Conservation (phyloP, 441 rosid species). For the Erodium moschatum region DNA sequence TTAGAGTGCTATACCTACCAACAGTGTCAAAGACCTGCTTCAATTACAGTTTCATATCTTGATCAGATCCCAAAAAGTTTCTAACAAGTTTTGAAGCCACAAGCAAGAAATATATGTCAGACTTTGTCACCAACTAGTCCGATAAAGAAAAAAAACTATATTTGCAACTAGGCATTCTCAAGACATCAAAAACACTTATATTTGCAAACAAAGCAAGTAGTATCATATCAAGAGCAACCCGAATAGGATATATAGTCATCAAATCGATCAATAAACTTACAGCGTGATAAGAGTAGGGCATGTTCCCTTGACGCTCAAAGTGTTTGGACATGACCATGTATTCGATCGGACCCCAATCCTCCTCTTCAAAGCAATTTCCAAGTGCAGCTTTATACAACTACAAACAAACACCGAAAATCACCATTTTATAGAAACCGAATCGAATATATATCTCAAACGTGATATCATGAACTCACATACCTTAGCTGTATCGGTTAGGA, state of each 20-base stretch:
- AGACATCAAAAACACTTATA: neutral
- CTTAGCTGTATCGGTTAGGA: constrained; percentile 69
- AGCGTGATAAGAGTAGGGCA: constrained; percentile 80
- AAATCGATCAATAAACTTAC: constrained; percentile 35
- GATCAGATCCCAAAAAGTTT: too few relatives aligned
- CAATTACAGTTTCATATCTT: too few relatives aligned
- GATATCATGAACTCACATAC: constrained; percentile 24
- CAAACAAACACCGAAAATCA: constrained; percentile 16
- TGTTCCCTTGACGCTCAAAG: constrained; percentile 84
- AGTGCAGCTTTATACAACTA: constrained; percentile 86
- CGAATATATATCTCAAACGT: neutral
- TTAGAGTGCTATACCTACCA: too few relatives aligned
- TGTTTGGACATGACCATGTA: constrained; percentile 76
- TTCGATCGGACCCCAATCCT: constrained; percentile 86
- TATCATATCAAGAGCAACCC: neutral
- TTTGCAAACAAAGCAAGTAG: neutral
- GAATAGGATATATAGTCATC: neutral
- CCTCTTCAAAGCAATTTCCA: constrained; percentile 75
- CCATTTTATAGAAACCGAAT: neutral
- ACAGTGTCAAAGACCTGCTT: too few relatives aligned
- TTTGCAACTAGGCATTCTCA: neutral
- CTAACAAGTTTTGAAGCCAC: too few relatives aligned
- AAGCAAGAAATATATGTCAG: too few relatives aligned
- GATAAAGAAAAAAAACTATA: too few relatives aligned
- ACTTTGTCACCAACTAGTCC: too few relatives aligned